A percentile compares a stretch with the other conserved stretches of the same genome.
Conservation (phyloP, 1,284 basidiomycete species). For the Papiliotrema terrestris region DNA sequence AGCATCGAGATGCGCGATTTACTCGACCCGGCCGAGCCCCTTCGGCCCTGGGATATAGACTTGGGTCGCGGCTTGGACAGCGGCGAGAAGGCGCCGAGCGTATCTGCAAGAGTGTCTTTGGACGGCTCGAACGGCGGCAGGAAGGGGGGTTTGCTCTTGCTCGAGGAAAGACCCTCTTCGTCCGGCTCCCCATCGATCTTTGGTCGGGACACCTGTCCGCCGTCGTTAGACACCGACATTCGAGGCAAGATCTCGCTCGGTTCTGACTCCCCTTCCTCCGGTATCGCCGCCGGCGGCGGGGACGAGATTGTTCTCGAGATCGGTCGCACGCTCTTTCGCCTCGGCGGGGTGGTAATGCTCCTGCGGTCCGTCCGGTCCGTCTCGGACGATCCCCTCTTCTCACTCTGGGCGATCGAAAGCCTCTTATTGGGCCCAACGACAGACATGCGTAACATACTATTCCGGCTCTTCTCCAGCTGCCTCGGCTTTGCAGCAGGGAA, state of each 20-base stretch:
- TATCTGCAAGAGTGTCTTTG: slow-evolving; percentile 71
- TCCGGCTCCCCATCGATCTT: slow-evolving; percentile 13
- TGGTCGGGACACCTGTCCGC: slow-evolving; percentile 15
- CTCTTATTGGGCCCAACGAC: slow-evolving; percentile 18
- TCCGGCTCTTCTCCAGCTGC: slow-evolving; percentile 75
- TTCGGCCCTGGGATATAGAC: slow-evolving; percentile 52
- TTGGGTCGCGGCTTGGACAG: slow-evolving; percentile 22
- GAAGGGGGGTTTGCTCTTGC: slow-evolving; percentile 53
- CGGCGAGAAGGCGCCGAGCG: slow-evolving; percentile 56
- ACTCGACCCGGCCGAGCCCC: slow-evolving; percentile 53
- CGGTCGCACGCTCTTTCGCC: slow-evolving; percentile 18
- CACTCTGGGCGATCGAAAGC: slow-evolving; percentile 13
- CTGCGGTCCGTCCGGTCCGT: slow-evolving; percentile 4
- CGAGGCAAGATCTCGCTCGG: slow-evolving; percentile 21
- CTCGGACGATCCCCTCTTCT: slow-evolving; percentile 5
- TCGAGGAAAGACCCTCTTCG: slow-evolving; percentile 5
- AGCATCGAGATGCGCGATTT: slow-evolving; percentile 67
- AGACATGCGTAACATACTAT: slow-evolving; percentile 67
- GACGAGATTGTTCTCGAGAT: slow-evolving; percentile 20
- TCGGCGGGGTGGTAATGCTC: slow-evolving; percentile 5
- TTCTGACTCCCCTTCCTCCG: slow-evolving; percentile 32
- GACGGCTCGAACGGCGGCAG: slow-evolving; percentile 77
- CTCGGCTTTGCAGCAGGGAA: slow-evolving; percentile 93
- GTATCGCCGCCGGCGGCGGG: slow-evolving; percentile 32
- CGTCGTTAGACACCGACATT: slow-evolving; percentile 36